A percentile compares a stretch with the other conserved stretches of the same genome.
Evolutionary conservation across 148 eudicot species (phyloP).

Genomic region (Persicaria tinctoria): DNA sequence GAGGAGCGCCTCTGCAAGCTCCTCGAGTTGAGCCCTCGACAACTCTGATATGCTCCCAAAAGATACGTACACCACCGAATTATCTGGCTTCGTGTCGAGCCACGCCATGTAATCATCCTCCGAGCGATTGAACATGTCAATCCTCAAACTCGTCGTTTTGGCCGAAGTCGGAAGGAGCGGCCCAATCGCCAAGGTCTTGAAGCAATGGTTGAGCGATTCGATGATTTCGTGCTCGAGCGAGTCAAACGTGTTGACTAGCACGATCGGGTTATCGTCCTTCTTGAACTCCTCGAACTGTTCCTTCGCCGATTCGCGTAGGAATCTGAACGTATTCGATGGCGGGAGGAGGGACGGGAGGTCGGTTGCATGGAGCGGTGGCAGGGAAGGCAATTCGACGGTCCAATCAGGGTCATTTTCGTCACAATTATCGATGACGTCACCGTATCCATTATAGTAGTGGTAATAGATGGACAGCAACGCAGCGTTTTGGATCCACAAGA

Average conservation of each 20-base stretch:
- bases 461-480: constrained; percentile 35
- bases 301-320: not conserved
- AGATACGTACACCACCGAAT: constrained; percentile 45
- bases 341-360: constrained; percentile 38
- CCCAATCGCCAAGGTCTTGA: constrained; percentile 34
- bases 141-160: not conserved
- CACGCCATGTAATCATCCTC: constrained; percentile 29
- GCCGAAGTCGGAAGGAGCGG: constrained; percentile 37
- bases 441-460: constrained; percentile 28
- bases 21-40: constrained; percentile 38
- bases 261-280: not conserved
- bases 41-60: constrained; percentile 61
- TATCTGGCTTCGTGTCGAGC: constrained; percentile 30
- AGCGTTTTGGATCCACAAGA: constrained; percentile 60
- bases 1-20: constrained; percentile 32
- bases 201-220: constrained; percentile 17
- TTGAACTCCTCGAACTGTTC: constrained; percentile 3
- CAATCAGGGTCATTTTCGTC: constrained; percentile 24
- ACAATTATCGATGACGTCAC: constrained; percentile 26
- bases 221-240: constrained; percentile 7
- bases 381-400: constrained; percentile 30
- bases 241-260: constrained; percentile 8
- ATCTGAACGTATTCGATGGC: constrained; percentile 14
- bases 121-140: not conserved
- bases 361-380: constrained; percentile 9